phyloP scores from a whole-genome alignment of 1,284 basidiomycete genomes.

The Cutaneotrichosporon mucoides region DNA sequence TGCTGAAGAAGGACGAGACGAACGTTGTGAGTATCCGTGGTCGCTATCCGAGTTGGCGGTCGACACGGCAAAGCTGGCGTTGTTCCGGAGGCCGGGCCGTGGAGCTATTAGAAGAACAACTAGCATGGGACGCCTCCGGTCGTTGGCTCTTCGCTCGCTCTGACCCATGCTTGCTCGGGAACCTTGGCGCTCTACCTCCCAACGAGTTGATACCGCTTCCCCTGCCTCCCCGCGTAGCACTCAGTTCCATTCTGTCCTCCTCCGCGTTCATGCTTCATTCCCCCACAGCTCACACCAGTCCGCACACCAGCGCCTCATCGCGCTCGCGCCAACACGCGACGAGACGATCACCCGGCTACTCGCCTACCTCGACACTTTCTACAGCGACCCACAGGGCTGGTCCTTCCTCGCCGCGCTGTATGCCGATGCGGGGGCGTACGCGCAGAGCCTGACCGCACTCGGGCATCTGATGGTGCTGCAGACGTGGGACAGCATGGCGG shows the following conservation, averaged over 20 bases:
- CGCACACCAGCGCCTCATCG: slow-evolving; percentile 77
- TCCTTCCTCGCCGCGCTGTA: slow-evolving; percentile 88
- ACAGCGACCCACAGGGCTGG: slow-evolving; percentile 89
- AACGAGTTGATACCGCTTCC: no score
- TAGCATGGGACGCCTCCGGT: no score
- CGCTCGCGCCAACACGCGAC: slow-evolving; percentile 54
- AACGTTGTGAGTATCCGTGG: slow-evolving; percentile 60
- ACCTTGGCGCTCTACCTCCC: no score
- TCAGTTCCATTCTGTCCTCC: no score
- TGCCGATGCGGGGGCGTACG: slow-evolving; percentile 67
- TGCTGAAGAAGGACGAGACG: slow-evolving; percentile 67
- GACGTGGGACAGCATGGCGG: slow-evolving; percentile 38
- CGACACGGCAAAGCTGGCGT: neutral
- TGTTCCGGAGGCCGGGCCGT: no score
- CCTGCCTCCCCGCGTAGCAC: no score
- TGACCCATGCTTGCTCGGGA: no score
- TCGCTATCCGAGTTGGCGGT: slow-evolving; percentile 11
- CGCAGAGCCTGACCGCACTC: slow-evolving; percentile 31
- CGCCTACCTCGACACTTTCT: slow-evolving; percentile 83
- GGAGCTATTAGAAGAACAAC: no score
- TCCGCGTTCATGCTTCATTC: no score
- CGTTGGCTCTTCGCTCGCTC: no score
- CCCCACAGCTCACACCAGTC: slow-evolving; percentile 53
- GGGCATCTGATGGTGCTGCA: slow-evolving; percentile 42
- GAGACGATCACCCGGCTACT: slow-evolving; percentile 71